phyloP scores from a whole-genome alignment of 805 yeast genomes.

The Nakazawaea wickerhamii region DNA sequence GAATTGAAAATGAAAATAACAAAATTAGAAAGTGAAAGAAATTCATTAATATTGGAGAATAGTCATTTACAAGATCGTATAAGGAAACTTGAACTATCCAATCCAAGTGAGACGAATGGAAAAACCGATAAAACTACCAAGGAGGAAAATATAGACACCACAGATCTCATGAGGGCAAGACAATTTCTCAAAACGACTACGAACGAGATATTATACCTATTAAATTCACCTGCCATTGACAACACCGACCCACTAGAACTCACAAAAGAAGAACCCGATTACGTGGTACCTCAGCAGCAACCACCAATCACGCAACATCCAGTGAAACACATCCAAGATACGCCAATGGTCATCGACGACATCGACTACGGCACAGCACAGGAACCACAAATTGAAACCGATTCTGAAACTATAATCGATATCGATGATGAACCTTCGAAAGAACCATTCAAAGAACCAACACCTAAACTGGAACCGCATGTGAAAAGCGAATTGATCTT shows the following conservation, averaged over 20 bases:
- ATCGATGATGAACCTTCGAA: neutral
- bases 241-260: slow-evolving; percentile 23
- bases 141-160: slow-evolving; percentile 4
- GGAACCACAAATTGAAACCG: slow-evolving; percentile 4
- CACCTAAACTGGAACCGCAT: neutral
- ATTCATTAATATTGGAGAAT: slow-evolving; percentile 35
- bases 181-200: slow-evolving; percentile 30
- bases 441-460: neutral
- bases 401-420: slow-evolving; percentile 2
- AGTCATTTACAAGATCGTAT: slow-evolving; percentile 36
- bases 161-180: slow-evolving; percentile 24
- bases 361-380: too few relatives aligned
- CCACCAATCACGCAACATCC: neutral
- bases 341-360: neutral
- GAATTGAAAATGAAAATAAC: slow-evolving; percentile 46
- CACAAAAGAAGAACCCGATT: slow-evolving; percentile 16
- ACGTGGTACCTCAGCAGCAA: neutral
- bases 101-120: slow-evolving; percentile 11
- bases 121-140: slow-evolving; percentile 11
- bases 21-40: slow-evolving; percentile 48
- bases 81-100: slow-evolving; percentile 15
- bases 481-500: neutral
- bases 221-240: slow-evolving; percentile 30
- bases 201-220: slow-evolving; percentile 28
- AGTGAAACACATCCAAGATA: neutral